phyloP scores from a whole-genome alignment of 345 rosid genomes.

The Eucalyptus tenuipes region DNA sequence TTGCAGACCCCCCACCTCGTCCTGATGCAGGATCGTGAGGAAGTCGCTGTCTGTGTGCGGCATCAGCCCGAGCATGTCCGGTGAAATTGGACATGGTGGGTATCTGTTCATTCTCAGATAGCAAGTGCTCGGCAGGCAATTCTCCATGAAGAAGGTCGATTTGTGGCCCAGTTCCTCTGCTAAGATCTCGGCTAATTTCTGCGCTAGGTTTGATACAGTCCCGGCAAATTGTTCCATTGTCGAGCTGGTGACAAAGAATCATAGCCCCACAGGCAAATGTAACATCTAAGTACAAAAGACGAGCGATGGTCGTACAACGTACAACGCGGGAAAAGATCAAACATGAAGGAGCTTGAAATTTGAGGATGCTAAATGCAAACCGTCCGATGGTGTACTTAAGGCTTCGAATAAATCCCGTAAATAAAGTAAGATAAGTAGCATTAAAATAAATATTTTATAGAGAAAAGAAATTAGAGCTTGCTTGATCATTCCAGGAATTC shows the following conservation, averaged over 20 bases:
- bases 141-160: conserved; percentile 46
- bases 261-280: background rate
- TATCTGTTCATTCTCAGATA: conserved; percentile 79
- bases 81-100: conserved; percentile 62
- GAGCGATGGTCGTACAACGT: background rate
- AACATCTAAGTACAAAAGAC: background rate
- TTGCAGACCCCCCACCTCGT: conserved; percentile 87
- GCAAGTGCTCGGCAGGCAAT: conserved; percentile 64
- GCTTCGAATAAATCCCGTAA: background rate
- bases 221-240: conserved; percentile 57
- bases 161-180: conserved; percentile 48
- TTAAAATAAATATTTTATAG: background rate
- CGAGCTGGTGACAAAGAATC: conserved; percentile 18
- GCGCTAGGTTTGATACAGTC: conserved; percentile 49
- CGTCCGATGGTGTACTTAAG: background rate
- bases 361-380: background rate
- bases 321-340: background rate
- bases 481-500: background rate
- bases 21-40: conserved; percentile 82
- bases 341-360: background rate
- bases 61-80: conserved; percentile 53
- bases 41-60: conserved; percentile 98
- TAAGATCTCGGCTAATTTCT: conserved; percentile 44
- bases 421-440: background rate
- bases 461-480: background rate